Conservation (phyloP, 2,329 filamentous ascomycete genomes). For the Sclerotinia trifoliorum region DNA sequence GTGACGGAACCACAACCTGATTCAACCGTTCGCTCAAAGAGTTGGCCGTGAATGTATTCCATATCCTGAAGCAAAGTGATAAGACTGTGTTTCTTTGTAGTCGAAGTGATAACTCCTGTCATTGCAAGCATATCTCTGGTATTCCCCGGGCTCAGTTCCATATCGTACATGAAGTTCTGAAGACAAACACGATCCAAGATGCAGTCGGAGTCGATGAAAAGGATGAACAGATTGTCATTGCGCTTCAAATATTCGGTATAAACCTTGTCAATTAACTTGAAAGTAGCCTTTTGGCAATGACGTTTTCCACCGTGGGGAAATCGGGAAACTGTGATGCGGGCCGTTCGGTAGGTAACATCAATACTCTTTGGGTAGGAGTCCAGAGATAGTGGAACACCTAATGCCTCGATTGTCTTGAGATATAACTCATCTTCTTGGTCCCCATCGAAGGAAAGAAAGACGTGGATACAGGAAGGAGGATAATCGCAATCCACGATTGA, state of each 20-base stretch:
- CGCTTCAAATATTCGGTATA: conserved; percentile 82
- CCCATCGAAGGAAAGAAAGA: conserved; percentile 94
- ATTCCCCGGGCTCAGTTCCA: conserved; percentile 94
- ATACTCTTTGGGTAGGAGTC: conserved; percentile 85
- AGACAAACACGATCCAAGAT: conserved; percentile 88
- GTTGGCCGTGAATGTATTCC: conserved; percentile 95
- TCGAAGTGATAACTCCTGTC: conserved; percentile 96
- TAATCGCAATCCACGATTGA: conserved; percentile 95
- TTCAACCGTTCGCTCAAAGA: conserved; percentile 94
- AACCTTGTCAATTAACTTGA: conserved; percentile 88
- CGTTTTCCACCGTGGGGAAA: conserved; percentile 94
- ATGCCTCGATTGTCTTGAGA: conserved; percentile 77
- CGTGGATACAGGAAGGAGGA: conserved; percentile 84
- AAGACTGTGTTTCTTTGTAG: conserved; percentile 81
- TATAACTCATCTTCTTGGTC: conserved; percentile 87
- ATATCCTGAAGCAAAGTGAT: conserved; percentile 95
- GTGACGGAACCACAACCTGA: conserved; percentile 93
- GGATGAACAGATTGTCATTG: conserved; percentile 89
- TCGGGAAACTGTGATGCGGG: conserved; percentile 84
- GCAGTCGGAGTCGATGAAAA: conserved; percentile 98
- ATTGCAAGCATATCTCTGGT: conserved; percentile 92
- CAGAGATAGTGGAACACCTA: conserved; percentile 76
- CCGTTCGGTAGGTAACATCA: conserved; percentile 79
- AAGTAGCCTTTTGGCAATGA: conserved; percentile 90
- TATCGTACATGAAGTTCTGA: conserved; percentile 98